Evolutionary conservation across 495 filamentous ascomycete species (phyloP), one percentile per base, ranked within the genome.

Genomic region (Aspergillus taichungensis): DNA sequence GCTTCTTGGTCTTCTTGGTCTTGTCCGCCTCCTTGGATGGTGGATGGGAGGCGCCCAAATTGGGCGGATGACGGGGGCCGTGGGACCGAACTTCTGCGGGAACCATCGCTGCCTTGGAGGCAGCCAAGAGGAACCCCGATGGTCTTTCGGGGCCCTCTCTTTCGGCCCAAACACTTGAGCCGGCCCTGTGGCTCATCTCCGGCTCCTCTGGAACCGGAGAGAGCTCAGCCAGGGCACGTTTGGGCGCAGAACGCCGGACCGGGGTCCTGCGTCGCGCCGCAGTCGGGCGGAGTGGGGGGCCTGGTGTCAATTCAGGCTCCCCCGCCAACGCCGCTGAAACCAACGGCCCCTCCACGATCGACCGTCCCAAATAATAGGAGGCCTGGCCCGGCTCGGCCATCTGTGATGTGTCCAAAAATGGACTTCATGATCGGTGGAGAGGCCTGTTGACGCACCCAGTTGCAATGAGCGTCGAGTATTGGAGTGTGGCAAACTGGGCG

Each of bases 131-230:
- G 8, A 8, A 37, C 8, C 13, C 10, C 27, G 31, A 13, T n/a
- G 31, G n/a, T 29, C 18, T 34, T 8, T n/a, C 11, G 33, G 14
- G 12, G 9, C 27, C 37, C 31, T 35, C 27, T 37, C n/a, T 12
- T 42, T 32, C 32, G 37, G 32, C 14, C 13, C 39, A 39, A 32
- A 30, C 46, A 47, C 34, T 42, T 50, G 50, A 40, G 50, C 43
- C 13, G 11, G 44, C 43, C 9, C 32, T 34, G 36, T 28, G 28
- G 36, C 49, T 49, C 9, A 24, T 30, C 33, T 40, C 39, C 18
- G 34, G 31, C 8, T 48, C 47, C 24, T 42, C 49, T n/a, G 39
- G 48, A 13, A 54, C 40, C 8, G 51, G 47, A 24, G 50, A 53
- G 30, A 57, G 47, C 12, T 14, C 12, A 30, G 34, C 29, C 45